A percentile compares a stretch with the other conserved stretches of the same genome.
These are phyloP conservation scores for Ceratocystis lukuohia DNA, from an alignment of 2,329 filamentous ascomycete genomes.

Conservation along the genomic window DNA sequence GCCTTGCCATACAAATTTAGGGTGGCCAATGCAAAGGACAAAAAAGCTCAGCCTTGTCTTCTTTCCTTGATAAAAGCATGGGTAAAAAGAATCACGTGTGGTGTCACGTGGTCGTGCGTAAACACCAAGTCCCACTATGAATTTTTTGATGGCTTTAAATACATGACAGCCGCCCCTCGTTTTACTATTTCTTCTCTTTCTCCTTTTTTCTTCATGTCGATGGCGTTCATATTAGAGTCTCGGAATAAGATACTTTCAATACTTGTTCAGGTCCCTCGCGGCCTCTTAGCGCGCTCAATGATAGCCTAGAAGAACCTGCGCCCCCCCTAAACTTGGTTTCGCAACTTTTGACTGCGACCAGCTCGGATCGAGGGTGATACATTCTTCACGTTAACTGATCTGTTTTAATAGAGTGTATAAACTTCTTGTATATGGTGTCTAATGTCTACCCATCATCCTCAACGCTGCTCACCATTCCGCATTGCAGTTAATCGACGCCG, in stretches of 20 bases:
- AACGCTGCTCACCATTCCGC: neutral
- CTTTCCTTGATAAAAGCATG: neutral
- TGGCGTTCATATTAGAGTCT: constrained; percentile 99
- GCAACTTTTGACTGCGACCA: constrained; percentile 34
- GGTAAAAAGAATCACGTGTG: neutral
- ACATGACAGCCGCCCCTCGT: neutral
- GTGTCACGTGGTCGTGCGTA: neutral
- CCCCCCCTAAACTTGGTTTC: constrained; percentile 55
- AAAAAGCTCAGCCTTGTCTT: constrained; percentile 8
- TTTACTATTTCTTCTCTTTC: constrained; percentile 27
- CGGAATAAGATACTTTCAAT: constrained; percentile 76
- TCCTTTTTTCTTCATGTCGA: constrained; percentile 57
- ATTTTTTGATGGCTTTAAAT: constrained; percentile 16
- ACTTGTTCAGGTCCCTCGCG: constrained; percentile 75
- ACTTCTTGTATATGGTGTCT: neutral
- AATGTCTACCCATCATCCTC: neutral
- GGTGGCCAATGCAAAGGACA: neutral
- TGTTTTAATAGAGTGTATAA: neutral
- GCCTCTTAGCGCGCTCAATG: constrained; percentile 93
- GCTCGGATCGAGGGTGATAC: constrained; percentile 20
- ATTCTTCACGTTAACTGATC: constrained; percentile 15
- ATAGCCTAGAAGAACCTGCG: constrained; percentile 72
- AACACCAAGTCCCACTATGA: neutral
- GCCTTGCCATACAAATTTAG: constrained; percentile 14
- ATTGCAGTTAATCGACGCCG: constrained; percentile 29